Evolutionary conservation across 108 stramenopile genomes (phyloP).

Genomic region (Nannochloropsis gaditana): DNA sequence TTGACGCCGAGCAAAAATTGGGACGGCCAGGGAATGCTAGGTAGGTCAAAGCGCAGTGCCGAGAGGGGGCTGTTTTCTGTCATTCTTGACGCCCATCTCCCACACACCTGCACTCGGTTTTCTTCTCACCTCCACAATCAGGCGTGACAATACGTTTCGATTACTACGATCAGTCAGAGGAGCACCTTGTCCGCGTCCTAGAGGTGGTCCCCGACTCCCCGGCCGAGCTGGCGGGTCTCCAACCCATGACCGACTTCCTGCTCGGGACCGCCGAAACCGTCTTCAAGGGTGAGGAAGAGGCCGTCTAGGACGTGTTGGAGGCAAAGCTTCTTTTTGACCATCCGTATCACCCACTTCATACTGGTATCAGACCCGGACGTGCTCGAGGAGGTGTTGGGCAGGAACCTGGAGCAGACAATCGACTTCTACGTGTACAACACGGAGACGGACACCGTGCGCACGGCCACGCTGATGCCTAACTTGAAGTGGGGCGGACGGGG

Average conservation of each 20-base stretch:
- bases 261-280: slow-evolving; percentile 46
- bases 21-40: slow-evolving; percentile 87
- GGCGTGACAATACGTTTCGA: slow-evolving; percentile 90
- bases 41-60: background rate
- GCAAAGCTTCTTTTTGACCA: too few species aligned
- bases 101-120: background rate
- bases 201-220: slow-evolving; percentile 45
- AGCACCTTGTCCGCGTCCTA: slow-evolving; percentile 38
- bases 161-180: slow-evolving; percentile 63
- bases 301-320: too few species aligned
- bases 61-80: background rate
- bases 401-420: slow-evolving; percentile 68
- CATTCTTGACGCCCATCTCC: background rate
- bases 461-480: slow-evolving; percentile 77
- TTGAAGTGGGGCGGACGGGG: slow-evolving; percentile 74
- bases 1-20: slow-evolving; percentile 71
- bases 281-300: background rate
- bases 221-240: slow-evolving; percentile 52
- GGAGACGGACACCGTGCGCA: slow-evolving; percentile 75
- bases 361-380: slow-evolving; percentile 47
- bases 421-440: slow-evolving; percentile 90
- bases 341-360: background rate
- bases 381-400: slow-evolving; percentile 62
- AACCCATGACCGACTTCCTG: slow-evolving; percentile 52
- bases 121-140: background rate